Percentiles rank a stretch among this genome's conserved stretches.
phyloP scores from a whole-genome alignment of 2,329 filamentous ascomycete species.

The Lecanoromycetidae sp. region DNA sequence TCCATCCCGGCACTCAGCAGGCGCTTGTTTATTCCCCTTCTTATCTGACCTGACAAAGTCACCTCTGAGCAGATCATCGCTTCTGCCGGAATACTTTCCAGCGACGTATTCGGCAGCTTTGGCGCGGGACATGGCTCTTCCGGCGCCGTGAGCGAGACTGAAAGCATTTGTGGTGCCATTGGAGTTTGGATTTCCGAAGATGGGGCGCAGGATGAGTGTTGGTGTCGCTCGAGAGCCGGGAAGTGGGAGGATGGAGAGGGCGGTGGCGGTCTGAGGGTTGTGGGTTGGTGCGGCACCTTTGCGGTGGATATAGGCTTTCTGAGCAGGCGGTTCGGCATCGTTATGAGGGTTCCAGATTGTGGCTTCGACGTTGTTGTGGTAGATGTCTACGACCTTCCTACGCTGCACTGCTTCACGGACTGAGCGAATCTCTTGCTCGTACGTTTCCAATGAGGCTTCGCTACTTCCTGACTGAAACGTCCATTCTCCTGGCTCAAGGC shows the following conservation, averaged over 20 bases:
- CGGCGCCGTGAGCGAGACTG: constrained; percentile 29
- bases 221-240: constrained; percentile 29
- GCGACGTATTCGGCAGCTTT: constrained; percentile 24
- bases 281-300: constrained; percentile 28
- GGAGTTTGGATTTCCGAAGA: constrained; percentile 22
- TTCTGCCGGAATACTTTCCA: constrained; percentile 25
- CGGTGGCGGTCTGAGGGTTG: constrained; percentile 15
- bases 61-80: constrained; percentile 17
- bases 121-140: constrained; percentile 28
- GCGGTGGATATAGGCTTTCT: constrained; percentile 25
- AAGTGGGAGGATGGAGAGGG: constrained; percentile 24
- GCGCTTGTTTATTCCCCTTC: not conserved
- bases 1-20: constrained; percentile 9
- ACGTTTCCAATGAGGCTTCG: constrained; percentile 13
- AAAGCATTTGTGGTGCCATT: constrained; percentile 25
- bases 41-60: constrained; percentile 8
- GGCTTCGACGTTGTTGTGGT: constrained; percentile 28
- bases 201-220: constrained; percentile 27
- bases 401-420: constrained; percentile 20
- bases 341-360: constrained; percentile 24
- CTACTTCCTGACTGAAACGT: constrained; percentile 7
- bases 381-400: constrained; percentile 28
- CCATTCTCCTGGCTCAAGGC: constrained; percentile 26
- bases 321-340: not conserved
- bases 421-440: constrained; percentile 11